These are phyloP conservation scores for Aciculosporium take DNA, from an alignment of 2,329 filamentous ascomycete genomes.

Conservation along the genomic window DNA sequence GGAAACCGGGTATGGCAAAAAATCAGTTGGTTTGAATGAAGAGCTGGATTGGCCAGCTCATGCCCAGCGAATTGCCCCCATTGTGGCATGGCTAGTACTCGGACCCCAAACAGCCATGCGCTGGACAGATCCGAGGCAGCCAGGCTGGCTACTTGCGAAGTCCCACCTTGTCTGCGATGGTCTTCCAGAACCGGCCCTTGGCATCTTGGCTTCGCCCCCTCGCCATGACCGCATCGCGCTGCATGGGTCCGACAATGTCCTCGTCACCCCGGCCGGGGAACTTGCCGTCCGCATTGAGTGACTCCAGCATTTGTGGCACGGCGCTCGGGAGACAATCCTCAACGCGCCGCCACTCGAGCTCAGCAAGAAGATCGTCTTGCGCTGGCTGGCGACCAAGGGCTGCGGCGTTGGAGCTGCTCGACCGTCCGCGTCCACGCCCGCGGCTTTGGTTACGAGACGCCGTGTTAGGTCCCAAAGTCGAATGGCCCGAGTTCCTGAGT, in stretches of 20 bases:
- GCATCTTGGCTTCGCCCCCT: constrained; percentile 30
- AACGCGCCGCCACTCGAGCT: constrained; percentile 29
- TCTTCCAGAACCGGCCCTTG: constrained; percentile 34
- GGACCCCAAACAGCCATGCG: neutral
- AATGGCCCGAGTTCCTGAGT: constrained; percentile 32
- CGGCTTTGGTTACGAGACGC: constrained; percentile 25
- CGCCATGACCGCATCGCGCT: constrained; percentile 41
- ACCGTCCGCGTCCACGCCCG: constrained; percentile 23
- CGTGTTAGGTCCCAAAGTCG: constrained; percentile 13
- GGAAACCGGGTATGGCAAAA: neutral
- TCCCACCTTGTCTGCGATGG: constrained; percentile 31
- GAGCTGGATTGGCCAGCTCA: neutral
- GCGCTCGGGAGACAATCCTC: constrained; percentile 46
- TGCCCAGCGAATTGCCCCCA: neutral
- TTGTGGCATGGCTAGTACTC: neutral
- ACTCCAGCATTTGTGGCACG: constrained; percentile 54
- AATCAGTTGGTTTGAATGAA: neutral
- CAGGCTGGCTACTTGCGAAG: constrained; percentile 8
- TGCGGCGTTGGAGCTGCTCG: constrained; percentile 28
- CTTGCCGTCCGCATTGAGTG: constrained; percentile 61
- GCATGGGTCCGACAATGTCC: constrained; percentile 90
- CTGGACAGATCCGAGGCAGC: neutral
- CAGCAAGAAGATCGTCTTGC: constrained; percentile 26
- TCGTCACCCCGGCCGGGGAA: constrained; percentile 80
- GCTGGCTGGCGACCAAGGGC: constrained; percentile 17